phyloP scores from a whole-genome alignment of 2,329 filamentous ascomycete species.

The Ophiostoma sp. region DNA sequence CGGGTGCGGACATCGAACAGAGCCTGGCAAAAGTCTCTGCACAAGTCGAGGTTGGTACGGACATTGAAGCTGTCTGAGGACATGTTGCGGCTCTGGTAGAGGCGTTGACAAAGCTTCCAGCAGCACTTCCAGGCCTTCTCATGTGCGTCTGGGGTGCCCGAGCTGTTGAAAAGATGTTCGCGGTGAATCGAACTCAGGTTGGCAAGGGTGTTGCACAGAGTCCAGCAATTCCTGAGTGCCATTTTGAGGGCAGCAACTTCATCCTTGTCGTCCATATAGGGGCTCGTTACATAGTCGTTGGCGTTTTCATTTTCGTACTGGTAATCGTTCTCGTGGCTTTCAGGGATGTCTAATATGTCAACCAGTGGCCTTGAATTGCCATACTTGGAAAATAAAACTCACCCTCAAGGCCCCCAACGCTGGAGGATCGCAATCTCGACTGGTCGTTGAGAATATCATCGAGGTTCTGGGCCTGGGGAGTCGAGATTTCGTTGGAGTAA shows the following conservation, averaged over 20 bases:
- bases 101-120: constrained; percentile 84
- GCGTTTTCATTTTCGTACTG: constrained; percentile 30
- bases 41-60: constrained; percentile 73
- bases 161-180: constrained; percentile 69
- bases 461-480: constrained; percentile 76
- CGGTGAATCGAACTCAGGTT: constrained; percentile 79
- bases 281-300: constrained; percentile 42
- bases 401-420: constrained; percentile 75
- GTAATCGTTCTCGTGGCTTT: constrained; percentile 43
- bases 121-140: constrained; percentile 90
- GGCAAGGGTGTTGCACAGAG: constrained; percentile 83
- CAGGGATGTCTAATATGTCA: constrained; percentile 46
- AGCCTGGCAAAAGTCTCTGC: constrained; percentile 85
- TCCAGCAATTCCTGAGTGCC: constrained; percentile 87
- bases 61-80: constrained; percentile 62
- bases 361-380: neutral
- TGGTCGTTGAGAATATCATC: constrained; percentile 62
- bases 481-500: constrained; percentile 65
- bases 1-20: constrained; percentile 79
- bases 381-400: constrained; percentile 30
- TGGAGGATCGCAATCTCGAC: constrained; percentile 57
- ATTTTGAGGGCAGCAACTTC: constrained; percentile 65
- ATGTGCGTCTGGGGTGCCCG: constrained; percentile 68
- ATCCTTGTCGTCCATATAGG: constrained; percentile 42
- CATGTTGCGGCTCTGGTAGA: constrained; percentile 77